These are phyloP conservation scores for Hypocrella siamensis DNA, from an alignment of 2,329 filamentous ascomycete species.

Conservation along the genomic window DNA sequence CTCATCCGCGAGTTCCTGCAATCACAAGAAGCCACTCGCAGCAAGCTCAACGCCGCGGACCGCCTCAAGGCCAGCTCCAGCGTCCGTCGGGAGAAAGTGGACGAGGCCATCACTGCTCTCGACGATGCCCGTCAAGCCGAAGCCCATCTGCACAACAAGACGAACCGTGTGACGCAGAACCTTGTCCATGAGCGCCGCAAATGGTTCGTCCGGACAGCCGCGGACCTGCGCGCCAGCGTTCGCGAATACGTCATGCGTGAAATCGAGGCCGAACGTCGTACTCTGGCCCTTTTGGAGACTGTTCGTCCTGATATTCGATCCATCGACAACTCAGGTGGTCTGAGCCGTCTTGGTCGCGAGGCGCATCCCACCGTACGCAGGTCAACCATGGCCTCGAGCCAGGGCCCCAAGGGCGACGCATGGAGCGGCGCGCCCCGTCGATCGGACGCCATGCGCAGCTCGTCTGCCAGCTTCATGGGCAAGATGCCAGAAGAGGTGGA, in stretches of 20 bases:
- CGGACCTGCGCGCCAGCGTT: slow-evolving; percentile 70
- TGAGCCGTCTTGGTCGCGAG: slow-evolving; percentile 81
- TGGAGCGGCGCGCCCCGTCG: slow-evolving; percentile 90
- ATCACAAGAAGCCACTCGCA: slow-evolving; percentile 72
- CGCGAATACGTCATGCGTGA: slow-evolving; percentile 88
- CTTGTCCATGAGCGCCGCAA: slow-evolving; percentile 74
- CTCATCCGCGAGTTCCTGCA: slow-evolving; percentile 84
- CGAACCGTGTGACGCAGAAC: slow-evolving; percentile 76
- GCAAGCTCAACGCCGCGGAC: slow-evolving; percentile 73
- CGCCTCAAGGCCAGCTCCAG: slow-evolving; percentile 74
- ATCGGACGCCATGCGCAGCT: slow-evolving; percentile 62
- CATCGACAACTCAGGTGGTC: slow-evolving; percentile 80
- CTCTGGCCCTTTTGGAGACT: slow-evolving; percentile 80
- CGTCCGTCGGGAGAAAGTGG: slow-evolving; percentile 87
- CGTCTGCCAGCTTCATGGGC: slow-evolving; percentile 58
- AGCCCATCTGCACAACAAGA: slow-evolving; percentile 68
- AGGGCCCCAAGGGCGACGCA: slow-evolving; percentile 93
- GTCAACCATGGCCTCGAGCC: slow-evolving; percentile 65
- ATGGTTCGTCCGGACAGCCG: slow-evolving; percentile 77
- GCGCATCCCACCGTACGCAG: slow-evolving; percentile 62
- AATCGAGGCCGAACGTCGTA: slow-evolving; percentile 88
- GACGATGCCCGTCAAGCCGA: slow-evolving; percentile 80
- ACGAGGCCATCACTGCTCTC: slow-evolving; percentile 83
- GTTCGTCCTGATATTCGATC: slow-evolving; percentile 85
- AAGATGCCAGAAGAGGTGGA: slow-evolving; percentile 46